A percentile compares a stretch with the other conserved stretches of the same genome.
These are phyloP conservation scores for Emericellopsis cladophorae DNA, from an alignment of 2,329 filamentous ascomycete species.

Conservation along the genomic window DNA sequence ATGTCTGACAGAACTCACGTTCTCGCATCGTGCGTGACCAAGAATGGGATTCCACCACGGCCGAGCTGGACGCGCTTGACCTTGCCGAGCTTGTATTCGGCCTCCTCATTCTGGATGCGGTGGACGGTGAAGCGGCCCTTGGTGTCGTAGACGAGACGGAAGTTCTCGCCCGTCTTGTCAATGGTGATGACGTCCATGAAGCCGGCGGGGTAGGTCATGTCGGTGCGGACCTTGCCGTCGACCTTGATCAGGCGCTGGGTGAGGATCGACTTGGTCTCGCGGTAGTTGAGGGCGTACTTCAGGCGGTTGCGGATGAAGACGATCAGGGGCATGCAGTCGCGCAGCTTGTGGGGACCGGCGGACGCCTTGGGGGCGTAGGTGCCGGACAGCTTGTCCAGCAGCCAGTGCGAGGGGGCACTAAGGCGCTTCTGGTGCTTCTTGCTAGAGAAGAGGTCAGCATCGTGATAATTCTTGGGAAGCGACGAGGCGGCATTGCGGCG, in stretches of 20 bases:
- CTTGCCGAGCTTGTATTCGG: slow-evolving; percentile 99
- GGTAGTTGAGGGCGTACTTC: slow-evolving; percentile 99
- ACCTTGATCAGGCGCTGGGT: slow-evolving; percentile 99
- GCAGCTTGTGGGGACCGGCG: slow-evolving; percentile 94
- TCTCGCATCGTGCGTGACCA: slow-evolving; percentile 99
- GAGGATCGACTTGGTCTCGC: slow-evolving; percentile 94
- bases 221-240: slow-evolving; percentile 98
- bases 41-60: slow-evolving; percentile 99
- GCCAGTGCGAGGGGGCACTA: slow-evolving; percentile 98
- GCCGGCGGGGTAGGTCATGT: slow-evolving; percentile 90
- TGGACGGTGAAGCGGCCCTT: slow-evolving; percentile 99
- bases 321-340: slow-evolving; percentile 97
- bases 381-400: slow-evolving; percentile 98
- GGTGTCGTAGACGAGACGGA: slow-evolving; percentile 99
- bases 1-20: slow-evolving; percentile 98
- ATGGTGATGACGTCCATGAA: slow-evolving; percentile 99
- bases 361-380: slow-evolving; percentile 61
- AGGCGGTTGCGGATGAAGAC: slow-evolving; percentile 95
- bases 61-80: slow-evolving; percentile 99
- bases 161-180: slow-evolving; percentile 99
- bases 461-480: background rate
- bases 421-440: slow-evolving; percentile 99
- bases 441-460: slow-evolving; percentile 27
- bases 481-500: background rate
- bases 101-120: slow-evolving; percentile 97